These are phyloP conservation scores for Solanum piurae DNA, from an alignment of 257 asterid species.

Conservation along the genomic window DNA sequence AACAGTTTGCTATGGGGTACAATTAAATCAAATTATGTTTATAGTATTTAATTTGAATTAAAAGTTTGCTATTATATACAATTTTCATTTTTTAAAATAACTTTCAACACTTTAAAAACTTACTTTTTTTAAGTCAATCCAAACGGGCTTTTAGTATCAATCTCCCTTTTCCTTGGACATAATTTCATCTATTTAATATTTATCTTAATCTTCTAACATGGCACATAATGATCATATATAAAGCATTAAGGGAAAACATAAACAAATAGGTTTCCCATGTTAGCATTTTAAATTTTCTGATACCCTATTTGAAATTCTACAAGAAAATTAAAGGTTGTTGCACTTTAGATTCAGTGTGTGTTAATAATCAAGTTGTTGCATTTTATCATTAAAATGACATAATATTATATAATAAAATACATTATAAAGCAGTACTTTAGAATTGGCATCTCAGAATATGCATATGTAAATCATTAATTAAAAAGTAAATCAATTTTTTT, in stretches of 20 bases:
- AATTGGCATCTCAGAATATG: not conserved
- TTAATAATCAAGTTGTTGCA: not conserved
- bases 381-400: not conserved
- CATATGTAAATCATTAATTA: not conserved
- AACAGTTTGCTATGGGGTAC: no score
- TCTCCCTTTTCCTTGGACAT: not conserved
- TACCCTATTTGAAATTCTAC: not conserved
- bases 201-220: not conserved
- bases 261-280: not conserved
- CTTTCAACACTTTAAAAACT: no score
- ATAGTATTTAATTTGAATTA: no score
- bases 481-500: not conserved
- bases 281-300: not conserved
- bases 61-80: no score
- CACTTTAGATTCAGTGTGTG: not conserved
- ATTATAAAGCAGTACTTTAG: not conserved
- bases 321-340: not conserved
- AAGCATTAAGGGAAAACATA: not conserved
- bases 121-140: no score
- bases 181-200: not conserved
- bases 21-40: no score
- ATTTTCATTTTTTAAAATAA: no score
- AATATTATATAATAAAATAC: not conserved
- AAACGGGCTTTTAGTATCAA: not conserved
- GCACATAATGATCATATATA: not conserved